Base-by-base conservation (phyloP, 1,284 basidiomycete genomes). In the Phlebopus sp. region DNA sequence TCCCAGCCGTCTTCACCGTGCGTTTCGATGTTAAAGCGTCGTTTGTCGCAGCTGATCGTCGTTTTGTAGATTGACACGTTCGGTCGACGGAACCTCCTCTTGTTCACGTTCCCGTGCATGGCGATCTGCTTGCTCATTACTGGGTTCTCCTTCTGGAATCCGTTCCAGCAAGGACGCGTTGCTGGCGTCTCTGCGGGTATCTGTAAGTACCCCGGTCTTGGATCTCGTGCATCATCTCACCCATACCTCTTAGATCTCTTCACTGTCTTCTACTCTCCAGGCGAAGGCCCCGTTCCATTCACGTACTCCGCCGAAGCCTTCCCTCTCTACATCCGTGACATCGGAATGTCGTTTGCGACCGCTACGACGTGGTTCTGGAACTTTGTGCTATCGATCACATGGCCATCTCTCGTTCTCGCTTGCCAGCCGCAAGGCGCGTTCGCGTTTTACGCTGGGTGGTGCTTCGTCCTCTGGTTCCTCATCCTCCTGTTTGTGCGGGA, bases 251-350 rank as follows among this genome's bases (percentile, higher is more conserved):
- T 15, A 67, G 66, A 86, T 61, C 69, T 88, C 4, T 88, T 80
- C 57, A 72, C 71, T 2, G 71, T 79, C 45, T 76, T 77, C 41
- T 89, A 88, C 60, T 83, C 78, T 0, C 77, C 86, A 3, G 86
- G 86, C 19, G 86, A 88, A 66, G 89, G 90, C 1, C 90, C 91
- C 6, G 90, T 92, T 2, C 86, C 89, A 0, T 86, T 87, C 59
- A 84, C 84, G 0, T 83, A 83, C 57, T 82, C 82, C n/a, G 82
- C 84, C n/a, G 85, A 84, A 63, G 84, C 81, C 14, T 88, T 82
- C 72, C 86, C 84, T 4, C 72, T 89, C 5, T 82, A 84, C 60
- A 74, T 86, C 42, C 82, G 87, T 63, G 82, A 86, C 52, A 68
- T 84, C 17, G 87, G 87, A 42, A 87, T 86, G 86, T 76, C 76